These are phyloP conservation scores for Isochrysis galbana DNA, from an alignment of 78 protist genomes.

Conservation along the genomic window DNA sequence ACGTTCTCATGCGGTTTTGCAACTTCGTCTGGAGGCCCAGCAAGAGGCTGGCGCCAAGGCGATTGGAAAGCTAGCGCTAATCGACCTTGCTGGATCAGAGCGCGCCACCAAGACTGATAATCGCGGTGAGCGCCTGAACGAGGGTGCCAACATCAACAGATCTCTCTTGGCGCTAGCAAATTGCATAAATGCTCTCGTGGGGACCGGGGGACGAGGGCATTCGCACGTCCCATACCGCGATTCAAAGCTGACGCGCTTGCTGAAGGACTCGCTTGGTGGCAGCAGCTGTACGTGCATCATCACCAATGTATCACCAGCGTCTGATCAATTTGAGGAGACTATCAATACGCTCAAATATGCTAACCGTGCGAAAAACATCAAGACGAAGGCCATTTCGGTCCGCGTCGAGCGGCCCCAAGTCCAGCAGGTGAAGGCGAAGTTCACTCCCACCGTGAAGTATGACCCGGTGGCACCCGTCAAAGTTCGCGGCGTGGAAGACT, in stretches of 20 bases:
- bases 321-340: slow-evolving; percentile 82
- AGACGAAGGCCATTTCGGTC: not conserved
- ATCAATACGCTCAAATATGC: slow-evolving; percentile 93
- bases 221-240: slow-evolving; percentile 65
- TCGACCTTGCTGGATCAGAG: slow-evolving; percentile 94
- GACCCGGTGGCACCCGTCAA: not conserved
- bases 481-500: not conserved
- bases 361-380: not conserved
- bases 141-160: slow-evolving; percentile 83
- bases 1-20: slow-evolving; percentile 23
- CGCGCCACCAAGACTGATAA: slow-evolving; percentile 56
- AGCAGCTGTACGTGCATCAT: slow-evolving; percentile 92
- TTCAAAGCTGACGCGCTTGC: slow-evolving; percentile 69
- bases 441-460: not conserved
- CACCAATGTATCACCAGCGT: slow-evolving; percentile 81
- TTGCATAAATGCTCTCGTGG: slow-evolving; percentile 74
- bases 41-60: not conserved
- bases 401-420: not conserved
- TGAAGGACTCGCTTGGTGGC: slow-evolving; percentile 94
- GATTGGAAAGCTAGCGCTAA: slow-evolving; percentile 64
- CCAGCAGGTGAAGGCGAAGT: not conserved
- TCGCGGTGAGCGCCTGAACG: slow-evolving; percentile 60
- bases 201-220: not conserved
- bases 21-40: not conserved
- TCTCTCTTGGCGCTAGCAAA: slow-evolving; percentile 84